phyloP scores from a whole-genome alignment of 2,329 filamentous ascomycete species.

The Davidsoniella australis region DNA sequence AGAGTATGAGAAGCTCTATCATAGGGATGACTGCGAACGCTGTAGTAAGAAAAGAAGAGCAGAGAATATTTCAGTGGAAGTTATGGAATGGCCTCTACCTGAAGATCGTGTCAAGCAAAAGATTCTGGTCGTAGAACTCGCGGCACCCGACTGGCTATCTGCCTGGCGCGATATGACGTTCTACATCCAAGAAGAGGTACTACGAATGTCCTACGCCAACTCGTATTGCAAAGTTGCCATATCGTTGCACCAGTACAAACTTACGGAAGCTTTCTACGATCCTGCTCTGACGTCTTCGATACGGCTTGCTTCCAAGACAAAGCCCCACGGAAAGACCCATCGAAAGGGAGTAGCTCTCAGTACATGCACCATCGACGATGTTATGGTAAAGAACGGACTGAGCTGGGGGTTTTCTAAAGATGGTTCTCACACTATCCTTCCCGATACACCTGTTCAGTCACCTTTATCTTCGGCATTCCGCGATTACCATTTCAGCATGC shows the following conservation, averaged over 20 bases:
- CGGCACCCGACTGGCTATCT: conserved; percentile 19
- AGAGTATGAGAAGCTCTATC: too few relatives aligned
- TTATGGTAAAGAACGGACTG: conserved; percentile 31
- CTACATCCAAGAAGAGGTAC: neutral
- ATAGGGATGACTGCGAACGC: too few relatives aligned
- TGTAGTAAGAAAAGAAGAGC: too few relatives aligned
- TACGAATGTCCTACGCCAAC: neutral
- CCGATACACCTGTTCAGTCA: conserved; percentile 7
- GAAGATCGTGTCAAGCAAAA: conserved; percentile 18
- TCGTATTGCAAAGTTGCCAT: neutral
- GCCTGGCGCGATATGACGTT: neutral
- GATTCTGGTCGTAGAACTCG: conserved; percentile 35
- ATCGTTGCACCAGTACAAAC: neutral
- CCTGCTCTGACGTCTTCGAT: conserved; percentile 21
- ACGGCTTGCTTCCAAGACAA: conserved; percentile 21
- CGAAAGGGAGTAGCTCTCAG: conserved; percentile 16
- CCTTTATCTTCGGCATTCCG: conserved; percentile 1
- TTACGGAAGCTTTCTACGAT: neutral
- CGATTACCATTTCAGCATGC: conserved; percentile 25
- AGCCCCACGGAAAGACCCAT: conserved; percentile 23
- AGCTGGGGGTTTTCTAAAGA: conserved; percentile 23
- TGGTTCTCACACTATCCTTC: conserved; percentile 5
- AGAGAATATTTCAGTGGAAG: too few relatives aligned
- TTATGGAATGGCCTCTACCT: neutral
- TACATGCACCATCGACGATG: conserved; percentile 17